A percentile compares a stretch with the other conserved stretches of the same genome.
These are phyloP conservation scores for Prunus mongolica DNA, from an alignment of 306 rosid genomes.

Conservation along the genomic window DNA sequence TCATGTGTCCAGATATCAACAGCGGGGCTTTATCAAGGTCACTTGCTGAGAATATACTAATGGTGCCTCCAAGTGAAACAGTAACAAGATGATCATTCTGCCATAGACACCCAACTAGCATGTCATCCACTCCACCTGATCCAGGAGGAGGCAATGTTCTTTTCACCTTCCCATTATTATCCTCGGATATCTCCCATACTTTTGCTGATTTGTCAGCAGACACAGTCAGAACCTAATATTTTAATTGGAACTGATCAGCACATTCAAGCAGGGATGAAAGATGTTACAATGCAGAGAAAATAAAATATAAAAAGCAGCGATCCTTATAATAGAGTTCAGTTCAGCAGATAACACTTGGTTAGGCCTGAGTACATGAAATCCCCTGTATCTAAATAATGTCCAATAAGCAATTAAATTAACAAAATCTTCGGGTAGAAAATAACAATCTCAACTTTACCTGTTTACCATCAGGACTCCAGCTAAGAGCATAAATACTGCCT, in stretches of 20 bases:
- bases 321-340: neutral
- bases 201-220: constrained; percentile 97
- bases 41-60: constrained; percentile 64
- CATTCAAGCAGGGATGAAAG: constrained; percentile 1
- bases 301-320: neutral
- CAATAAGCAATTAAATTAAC: no score
- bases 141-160: constrained; percentile 68
- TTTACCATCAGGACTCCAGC: constrained; percentile 98
- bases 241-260: constrained; percentile 24
- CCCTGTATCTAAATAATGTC: neutral
- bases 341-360: neutral
- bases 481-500: constrained; percentile 90
- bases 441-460: constrained; percentile 39
- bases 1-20: constrained; percentile 81
- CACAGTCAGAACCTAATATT: constrained; percentile 73
- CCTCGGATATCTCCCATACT: constrained; percentile 81
- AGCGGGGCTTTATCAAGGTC: constrained; percentile 79
- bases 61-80: constrained; percentile 88
- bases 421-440: neutral
- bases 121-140: constrained; percentile 90
- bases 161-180: constrained; percentile 59
- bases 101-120: constrained; percentile 94
- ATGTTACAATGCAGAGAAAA: neutral
- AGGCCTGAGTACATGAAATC: neutral
- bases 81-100: constrained; percentile 74